A percentile compares a stretch with the other conserved stretches of the same genome.
These are phyloP conservation scores for Phytopythium kandeliae DNA, from an alignment of 352 stramenopile genomes.

Conservation along the genomic window DNA sequence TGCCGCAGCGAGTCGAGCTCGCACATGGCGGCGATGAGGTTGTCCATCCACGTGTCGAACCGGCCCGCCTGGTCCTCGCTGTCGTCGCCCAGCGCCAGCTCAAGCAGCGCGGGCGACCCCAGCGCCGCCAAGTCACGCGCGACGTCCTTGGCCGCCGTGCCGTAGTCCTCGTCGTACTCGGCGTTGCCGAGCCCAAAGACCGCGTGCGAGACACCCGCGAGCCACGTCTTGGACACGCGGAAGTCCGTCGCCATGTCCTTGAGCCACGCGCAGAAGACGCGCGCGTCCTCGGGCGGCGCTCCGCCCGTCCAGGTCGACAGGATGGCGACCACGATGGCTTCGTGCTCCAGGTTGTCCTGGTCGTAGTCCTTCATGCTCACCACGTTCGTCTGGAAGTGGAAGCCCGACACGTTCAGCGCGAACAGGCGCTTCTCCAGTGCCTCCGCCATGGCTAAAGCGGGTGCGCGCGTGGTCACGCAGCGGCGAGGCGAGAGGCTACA, in stretches of 20 bases:
- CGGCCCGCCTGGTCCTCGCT: slow-evolving; percentile 79
- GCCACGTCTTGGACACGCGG: slow-evolving; percentile 79
- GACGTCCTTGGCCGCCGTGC: slow-evolving; percentile 71
- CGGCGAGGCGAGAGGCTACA: too few relatives aligned
- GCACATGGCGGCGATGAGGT: slow-evolving; percentile 70
- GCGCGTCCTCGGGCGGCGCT: slow-evolving; percentile 62
- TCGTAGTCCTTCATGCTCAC: slow-evolving; percentile 88
- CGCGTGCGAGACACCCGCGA: slow-evolving; percentile 62
- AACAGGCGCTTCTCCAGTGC: slow-evolving; percentile 74
- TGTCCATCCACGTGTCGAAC: slow-evolving; percentile 81
- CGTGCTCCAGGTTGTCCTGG: slow-evolving; percentile 87
- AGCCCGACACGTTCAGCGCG: slow-evolving; percentile 69
- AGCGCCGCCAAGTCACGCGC: slow-evolving; percentile 52
- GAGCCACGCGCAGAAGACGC: slow-evolving; percentile 82
- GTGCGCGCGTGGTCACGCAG: too few relatives aligned
- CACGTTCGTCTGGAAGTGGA: slow-evolving; percentile 81
- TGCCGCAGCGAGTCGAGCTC: slow-evolving; percentile 53
- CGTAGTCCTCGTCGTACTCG: slow-evolving; percentile 87
- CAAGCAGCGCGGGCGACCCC: slow-evolving; percentile 55
- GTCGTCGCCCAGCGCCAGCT: slow-evolving; percentile 71
- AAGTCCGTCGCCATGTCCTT: slow-evolving; percentile 89
- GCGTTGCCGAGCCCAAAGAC: slow-evolving; percentile 85
- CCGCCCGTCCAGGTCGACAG: slow-evolving; percentile 86
- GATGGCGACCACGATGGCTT: slow-evolving; percentile 76
- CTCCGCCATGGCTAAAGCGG: slow-evolving; percentile 68